Conservation (phyloP, 2,329 filamentous ascomycete species). For the Alternaria incomplexa region DNA sequence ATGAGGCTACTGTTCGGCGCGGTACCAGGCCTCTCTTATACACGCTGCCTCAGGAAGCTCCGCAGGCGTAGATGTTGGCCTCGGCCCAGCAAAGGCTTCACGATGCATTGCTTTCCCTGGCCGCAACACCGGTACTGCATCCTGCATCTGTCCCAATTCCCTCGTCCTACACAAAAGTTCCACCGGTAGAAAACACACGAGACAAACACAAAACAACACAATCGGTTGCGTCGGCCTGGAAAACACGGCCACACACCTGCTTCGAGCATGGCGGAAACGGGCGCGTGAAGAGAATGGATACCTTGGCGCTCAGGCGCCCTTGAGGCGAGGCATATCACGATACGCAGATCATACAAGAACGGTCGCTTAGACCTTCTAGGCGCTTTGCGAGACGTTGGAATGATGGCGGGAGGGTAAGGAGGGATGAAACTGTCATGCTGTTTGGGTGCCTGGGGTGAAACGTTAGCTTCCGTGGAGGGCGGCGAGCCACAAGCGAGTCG, state of each 20-base stretch:
- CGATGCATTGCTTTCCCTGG: slow-evolving; percentile 1
- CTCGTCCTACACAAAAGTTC: not conserved
- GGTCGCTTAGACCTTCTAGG: not conserved
- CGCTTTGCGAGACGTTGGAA: slow-evolving; percentile 2
- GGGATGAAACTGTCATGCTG: slow-evolving; percentile 11
- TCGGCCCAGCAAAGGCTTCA: not conserved
- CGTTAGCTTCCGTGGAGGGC: slow-evolving; percentile 1
- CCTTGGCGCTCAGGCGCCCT: not conserved
- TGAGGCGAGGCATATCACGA: slow-evolving; percentile 7
- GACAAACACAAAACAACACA: slow-evolving; percentile 10
- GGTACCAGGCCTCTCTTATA: slow-evolving; percentile 11
- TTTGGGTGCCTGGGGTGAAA: slow-evolving; percentile 12
- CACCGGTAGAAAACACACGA: slow-evolving; percentile 7
- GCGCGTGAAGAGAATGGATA: slow-evolving; percentile 7
- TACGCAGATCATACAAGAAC: slow-evolving; percentile 23
- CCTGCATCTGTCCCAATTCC: not conserved
- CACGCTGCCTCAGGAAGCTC: not conserved
- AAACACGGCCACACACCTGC: not conserved
- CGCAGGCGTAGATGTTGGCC: not conserved
- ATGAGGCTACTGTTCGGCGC: not conserved
- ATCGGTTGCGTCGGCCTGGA: slow-evolving; percentile 1
- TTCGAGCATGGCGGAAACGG: slow-evolving; percentile 1
- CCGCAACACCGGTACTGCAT: slow-evolving; percentile 4
- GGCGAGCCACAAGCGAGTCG: not conserved
- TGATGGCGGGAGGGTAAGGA: not conserved